Percentiles rank a stretch among this genome's conserved stretches.
These are phyloP conservation scores for Irpex sp. DNA, from an alignment of 1,284 basidiomycete species.

Conservation along the genomic window DNA sequence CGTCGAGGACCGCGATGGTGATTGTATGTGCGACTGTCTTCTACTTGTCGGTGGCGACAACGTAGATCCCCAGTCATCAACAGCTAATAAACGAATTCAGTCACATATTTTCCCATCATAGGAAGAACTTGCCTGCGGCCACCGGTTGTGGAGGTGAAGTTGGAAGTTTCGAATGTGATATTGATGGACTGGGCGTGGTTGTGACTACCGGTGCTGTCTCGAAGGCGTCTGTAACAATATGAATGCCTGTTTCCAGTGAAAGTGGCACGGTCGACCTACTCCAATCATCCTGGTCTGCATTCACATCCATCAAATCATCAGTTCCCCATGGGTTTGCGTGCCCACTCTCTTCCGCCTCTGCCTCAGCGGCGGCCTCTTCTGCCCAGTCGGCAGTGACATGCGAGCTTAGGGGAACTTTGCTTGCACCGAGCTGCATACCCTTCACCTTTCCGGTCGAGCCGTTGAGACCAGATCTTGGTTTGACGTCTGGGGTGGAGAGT, in stretches of 20 bases:
- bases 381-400: slow-evolving; percentile 50
- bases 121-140: background rate
- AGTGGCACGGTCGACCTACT: slow-evolving; percentile 43
- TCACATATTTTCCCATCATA: background rate
- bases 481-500: slow-evolving; percentile 20
- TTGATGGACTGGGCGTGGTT: background rate
- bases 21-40: slow-evolving; percentile 8
- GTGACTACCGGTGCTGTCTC: slow-evolving; percentile 54
- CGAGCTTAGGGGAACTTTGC: slow-evolving; percentile 38
- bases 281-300: slow-evolving; percentile 92
- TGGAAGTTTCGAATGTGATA: background rate
- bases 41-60: slow-evolving; percentile 3
- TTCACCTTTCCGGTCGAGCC: slow-evolving; percentile 36
- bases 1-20: slow-evolving; percentile 19
- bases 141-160: background rate
- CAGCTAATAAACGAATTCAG: background rate
- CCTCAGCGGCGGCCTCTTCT: slow-evolving; percentile 49
- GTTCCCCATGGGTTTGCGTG: slow-evolving; percentile 61
- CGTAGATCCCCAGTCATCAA: slow-evolving; percentile 10
- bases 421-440: slow-evolving; percentile 70
- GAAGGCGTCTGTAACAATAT: slow-evolving; percentile 62
- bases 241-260: background rate
- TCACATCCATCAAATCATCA: slow-evolving; percentile 85
- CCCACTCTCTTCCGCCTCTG: slow-evolving; percentile 43
- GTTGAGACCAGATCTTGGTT: slow-evolving; percentile 13